phyloP scores from a whole-genome alignment of 495 filamentous ascomycete genomes.

The Penicillium macrosclerotiorum region DNA sequence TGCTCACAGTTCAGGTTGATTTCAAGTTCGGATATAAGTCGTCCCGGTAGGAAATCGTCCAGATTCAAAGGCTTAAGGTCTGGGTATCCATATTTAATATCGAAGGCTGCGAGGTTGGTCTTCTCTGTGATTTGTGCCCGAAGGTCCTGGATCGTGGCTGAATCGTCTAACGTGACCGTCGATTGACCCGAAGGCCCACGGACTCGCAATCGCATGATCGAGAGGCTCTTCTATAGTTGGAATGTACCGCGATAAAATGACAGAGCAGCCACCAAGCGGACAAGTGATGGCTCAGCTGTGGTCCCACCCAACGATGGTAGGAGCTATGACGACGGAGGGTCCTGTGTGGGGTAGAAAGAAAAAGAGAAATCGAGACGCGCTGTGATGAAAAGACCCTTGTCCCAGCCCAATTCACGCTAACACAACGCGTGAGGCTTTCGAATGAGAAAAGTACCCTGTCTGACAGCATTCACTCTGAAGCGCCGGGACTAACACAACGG shows the following conservation, averaged over 20 bases:
- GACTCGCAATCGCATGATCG: constrained; percentile 59
- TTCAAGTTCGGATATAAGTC: constrained; percentile 51
- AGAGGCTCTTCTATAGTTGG: not conserved
- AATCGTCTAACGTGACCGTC: constrained; percentile 61
- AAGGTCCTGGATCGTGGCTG: constrained; percentile 64
- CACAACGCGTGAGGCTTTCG: too few species aligned
- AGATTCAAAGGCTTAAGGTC: constrained; percentile 63
- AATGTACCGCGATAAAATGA: too few species aligned
- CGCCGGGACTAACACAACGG: too few species aligned
- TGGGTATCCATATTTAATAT: constrained; percentile 88
- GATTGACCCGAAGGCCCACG: constrained; percentile 61
- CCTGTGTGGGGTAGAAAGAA: not conserved
- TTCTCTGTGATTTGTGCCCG: constrained; percentile 51
- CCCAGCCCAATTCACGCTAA: too few species aligned
- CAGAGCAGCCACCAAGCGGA: not conserved
- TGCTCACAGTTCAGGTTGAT: constrained; percentile 80
- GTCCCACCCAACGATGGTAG: constrained; percentile 2
- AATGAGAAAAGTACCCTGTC: too few species aligned
- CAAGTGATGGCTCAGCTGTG: not conserved
- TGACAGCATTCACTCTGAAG: not conserved
- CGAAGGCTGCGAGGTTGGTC: constrained; percentile 54
- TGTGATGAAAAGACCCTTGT: too few species aligned
- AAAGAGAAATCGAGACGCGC: not conserved
- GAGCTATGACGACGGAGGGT: constrained; percentile 10
- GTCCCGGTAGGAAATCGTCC: constrained; percentile 43